Base-by-base conservation (phyloP, 768 basidiomycete genomes). In the Suillus ampliporus region DNA sequence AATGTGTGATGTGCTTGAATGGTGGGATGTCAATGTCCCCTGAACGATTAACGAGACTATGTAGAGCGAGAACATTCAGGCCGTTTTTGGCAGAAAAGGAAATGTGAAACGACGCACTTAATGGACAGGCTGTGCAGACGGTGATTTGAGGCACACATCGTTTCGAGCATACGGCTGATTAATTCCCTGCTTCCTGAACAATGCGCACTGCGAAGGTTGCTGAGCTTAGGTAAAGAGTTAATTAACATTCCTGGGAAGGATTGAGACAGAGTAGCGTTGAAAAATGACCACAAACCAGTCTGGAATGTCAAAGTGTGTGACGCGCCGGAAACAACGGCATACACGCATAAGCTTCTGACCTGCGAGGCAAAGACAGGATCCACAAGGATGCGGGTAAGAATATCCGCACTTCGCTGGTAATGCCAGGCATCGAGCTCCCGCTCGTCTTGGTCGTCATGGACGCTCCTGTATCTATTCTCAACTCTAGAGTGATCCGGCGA, bases 351-450 rank as follows among this genome's bases (percentile, higher is more conserved):
- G 17, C 84, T 86, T 67, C 79, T 77, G 46, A 91, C 83, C 23
- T 84, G 81, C 54, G 78, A 76, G 0, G 89, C 87, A 64, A 90
- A 91, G 5, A 77, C 70, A 0, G 80, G 68, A 68, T 91, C 88
- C 15, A 84, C 79, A 52, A 90, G 86, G 61, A 91, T 83, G 38
- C 86, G 79, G 0, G 87, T 88, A 41, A 92, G 78, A 60, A 91
- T 88, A 65, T 90, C 90, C 4, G 89, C 89, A 64, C 83, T 89
- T 19, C 88, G 83, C 63, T 86, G 87, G 0, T 85, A 84, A 34
- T 71, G 57, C 70, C 83, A 79, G 17, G 75, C 77, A 53, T 87
- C 83, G 8, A 80, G 75, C 41, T 83, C 78, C 56, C 71, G 70
- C 13, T 66, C 69, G 1, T 23, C 59, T 52, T 61, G 69, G 40